Evolutionary conservation across 371 early-diverging fungal species (phyloP), one percentile per base, ranked within the genome.

Genomic region (Cokeromyces recurvatus): DNA sequence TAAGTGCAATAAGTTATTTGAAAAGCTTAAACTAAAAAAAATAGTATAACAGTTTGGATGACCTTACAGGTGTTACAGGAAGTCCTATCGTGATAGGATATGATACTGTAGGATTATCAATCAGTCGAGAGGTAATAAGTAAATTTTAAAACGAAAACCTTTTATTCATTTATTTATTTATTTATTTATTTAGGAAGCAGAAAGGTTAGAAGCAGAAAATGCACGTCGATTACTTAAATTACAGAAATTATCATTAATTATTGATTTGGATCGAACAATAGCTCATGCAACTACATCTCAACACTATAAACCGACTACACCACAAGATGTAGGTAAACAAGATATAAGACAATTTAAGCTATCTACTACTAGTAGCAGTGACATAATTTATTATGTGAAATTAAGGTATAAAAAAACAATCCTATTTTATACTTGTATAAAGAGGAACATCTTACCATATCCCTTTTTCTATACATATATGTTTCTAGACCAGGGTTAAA

Each of bases 221-320:
- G 78, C 85, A 6, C 53, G 76, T 7, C 64, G 89, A 38, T 68
- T 99, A 44, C 51, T 84, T 45, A 48, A 68, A 14, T 72, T 71
- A 32, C 76, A 79, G 37, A 94, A 88, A 61, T 78, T 99, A 27
- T 90, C 94, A 12, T 67, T 99, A n/a, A 86, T 99, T 32, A 77
- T 99, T 20, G 99, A 99, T 76, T 77, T 99, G 39, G 99, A 99
- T 66, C 98, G 97, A 68, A 99, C 99, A 1, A 77, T 99, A 17
- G 87, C 99, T n/a, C 99, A 99, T 50, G 97, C 99, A 10, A 87
- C 92, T 7, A n/a, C n/a, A n/a, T n/a, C n/a, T n/a, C n/a, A n/a
- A n/a, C n/a, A n/a, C n/a, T 86, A 86, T 25, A 87, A 93, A 48
- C 79, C 85, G 17, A 87, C 80, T 4, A 78, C 79, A 35, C 89